Base-by-base conservation (phyloP, 495 filamentous ascomycete genomes). In the Trichoderma erinaceum region DNA sequence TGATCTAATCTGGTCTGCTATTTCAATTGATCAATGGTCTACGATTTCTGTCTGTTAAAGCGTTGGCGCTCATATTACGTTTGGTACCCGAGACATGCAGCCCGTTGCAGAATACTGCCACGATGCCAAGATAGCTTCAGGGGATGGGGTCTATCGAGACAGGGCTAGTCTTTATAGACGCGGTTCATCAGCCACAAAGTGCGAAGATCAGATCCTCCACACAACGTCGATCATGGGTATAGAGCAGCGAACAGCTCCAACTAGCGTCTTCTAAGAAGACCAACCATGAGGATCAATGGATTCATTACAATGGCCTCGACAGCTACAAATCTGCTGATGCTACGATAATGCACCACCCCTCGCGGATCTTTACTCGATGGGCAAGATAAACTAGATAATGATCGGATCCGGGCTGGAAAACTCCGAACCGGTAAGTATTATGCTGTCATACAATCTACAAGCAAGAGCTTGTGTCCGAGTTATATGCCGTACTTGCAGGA, bases 191-290 rank as follows among this genome's bases (percentile, higher is more conserved):
- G 48, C 48, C 48, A 52, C 48, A 52, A 21, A 52, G 48, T 21
- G n/a, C 21, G 48, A 52, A 21, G 48, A 52, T 52, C 48, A 21
- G 48, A 52, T 52, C 48, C 48, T 52, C 48, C 48, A 61, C 56
- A 61, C 56, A 15, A 29, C 12, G 56, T 18, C 48, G 48, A 52
- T 52, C 27, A 56, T 61, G 16, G 23, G 35, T 29, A 29, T 32
- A 23, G 29, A 23, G 44, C 13, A n/a, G 5, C 15, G 18, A 61
- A 61, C 56, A 61, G 56, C 11, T 13, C 23, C 25, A 61, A 18
- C 25, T 61, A 61, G 10, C 29, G 56, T 32, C 25, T 32, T 21
- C 23, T 3, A 27, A 16, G 25, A 61, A 3, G 56, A 23, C 25
- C 11, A 29, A 16, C 11, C 56, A 15, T 11, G 25, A 13, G 13